These are phyloP conservation scores for Isatis lusitanica DNA, from an alignment of 441 rosid genomes.

Conservation along the genomic window DNA sequence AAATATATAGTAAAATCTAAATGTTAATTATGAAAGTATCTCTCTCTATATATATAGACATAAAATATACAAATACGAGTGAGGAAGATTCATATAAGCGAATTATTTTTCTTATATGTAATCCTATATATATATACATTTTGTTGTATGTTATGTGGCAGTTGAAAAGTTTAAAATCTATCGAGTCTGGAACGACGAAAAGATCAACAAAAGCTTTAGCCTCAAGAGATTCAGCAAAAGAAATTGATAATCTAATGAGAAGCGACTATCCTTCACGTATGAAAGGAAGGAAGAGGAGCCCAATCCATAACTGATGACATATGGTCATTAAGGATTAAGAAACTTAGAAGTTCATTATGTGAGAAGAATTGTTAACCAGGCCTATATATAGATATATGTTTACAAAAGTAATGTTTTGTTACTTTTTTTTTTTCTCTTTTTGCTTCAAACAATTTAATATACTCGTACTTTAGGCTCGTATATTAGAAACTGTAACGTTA, in stretches of 20 bases:
- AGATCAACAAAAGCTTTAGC: not conserved
- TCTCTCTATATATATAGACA: not conserved
- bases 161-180: slow-evolving; percentile 1
- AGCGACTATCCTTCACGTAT: slow-evolving; percentile 21
- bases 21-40: not conserved
- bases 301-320: slow-evolving; percentile 21
- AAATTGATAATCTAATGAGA: slow-evolving; percentile 20
- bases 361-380: slow-evolving; percentile 4
- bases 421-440: not conserved
- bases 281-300: slow-evolving; percentile 27
- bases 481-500: not conserved
- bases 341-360: slow-evolving; percentile 1
- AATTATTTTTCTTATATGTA: not conserved
- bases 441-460: slow-evolving; percentile 8
- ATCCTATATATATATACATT: no score
- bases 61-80: not conserved
- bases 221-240: not conserved
- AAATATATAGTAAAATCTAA: not conserved
- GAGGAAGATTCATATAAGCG: not conserved
- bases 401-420: not conserved
- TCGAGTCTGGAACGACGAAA: not conserved
- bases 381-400: not conserved
- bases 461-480: not conserved
- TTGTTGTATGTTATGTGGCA: not conserved
- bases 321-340: not conserved